These are phyloP conservation scores for Camelina sativa DNA, from an alignment of 345 rosid species.

Conservation along the genomic window DNA sequence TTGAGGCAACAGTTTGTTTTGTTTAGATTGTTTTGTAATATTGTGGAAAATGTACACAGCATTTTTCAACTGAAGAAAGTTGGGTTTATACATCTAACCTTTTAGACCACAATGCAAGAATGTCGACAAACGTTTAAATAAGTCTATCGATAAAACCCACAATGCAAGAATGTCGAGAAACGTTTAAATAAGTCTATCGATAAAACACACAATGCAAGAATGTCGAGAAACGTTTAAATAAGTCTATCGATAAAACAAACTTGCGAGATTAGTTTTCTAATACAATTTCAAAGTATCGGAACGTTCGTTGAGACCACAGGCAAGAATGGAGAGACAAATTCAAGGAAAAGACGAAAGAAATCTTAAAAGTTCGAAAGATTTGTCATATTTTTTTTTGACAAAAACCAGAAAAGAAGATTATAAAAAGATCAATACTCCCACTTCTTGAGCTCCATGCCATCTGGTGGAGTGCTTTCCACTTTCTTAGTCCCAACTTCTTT, in stretches of 20 bases:
- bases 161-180: too few relatives aligned
- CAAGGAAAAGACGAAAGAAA: constrained; percentile 17
- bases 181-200: neutral
- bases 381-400: constrained; percentile 29
- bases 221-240: too few relatives aligned
- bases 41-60: neutral
- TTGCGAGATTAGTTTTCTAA: constrained; percentile 9
- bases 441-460: constrained; percentile 82
- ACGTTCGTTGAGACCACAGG: constrained; percentile 11
- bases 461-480: constrained; percentile 80
- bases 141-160: neutral
- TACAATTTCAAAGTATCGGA: neutral
- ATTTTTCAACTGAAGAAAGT: constrained; percentile 11
- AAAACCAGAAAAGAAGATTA: neutral
- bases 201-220: neutral
- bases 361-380: neutral
- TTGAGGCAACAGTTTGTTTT: neutral
- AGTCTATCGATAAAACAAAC: neutral
- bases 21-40: constrained; percentile 18
- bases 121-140: neutral
- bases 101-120: constrained; percentile 4
- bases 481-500: constrained; percentile 78
- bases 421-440: constrained; percentile 58
- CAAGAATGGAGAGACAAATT: constrained; percentile 6
- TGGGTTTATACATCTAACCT: neutral